Base-by-base conservation (phyloP, 2,329 filamentous ascomycete genomes). In the Aspergillus terreus region DNA sequence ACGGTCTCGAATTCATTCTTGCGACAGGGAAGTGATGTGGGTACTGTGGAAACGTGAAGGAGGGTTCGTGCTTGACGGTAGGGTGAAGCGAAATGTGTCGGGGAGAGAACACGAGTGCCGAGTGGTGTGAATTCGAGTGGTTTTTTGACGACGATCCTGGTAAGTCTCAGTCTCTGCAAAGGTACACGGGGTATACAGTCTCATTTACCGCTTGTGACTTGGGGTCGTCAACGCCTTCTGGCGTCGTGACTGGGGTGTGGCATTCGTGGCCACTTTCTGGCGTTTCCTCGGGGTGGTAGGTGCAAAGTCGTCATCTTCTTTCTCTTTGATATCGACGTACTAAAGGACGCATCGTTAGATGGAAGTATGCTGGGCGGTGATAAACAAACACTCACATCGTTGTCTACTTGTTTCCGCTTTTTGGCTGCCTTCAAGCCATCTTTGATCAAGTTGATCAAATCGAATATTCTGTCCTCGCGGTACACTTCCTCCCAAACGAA, bases 71-170 rank as follows among this genome's bases (percentile, higher is more conserved):
- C 95, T 54, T 95, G 82, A 62, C 95, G 91, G 65, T 96, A 97
- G 0, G 94, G 94, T 0, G 94, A 84, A 41, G 90, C 82, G 50
- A 88, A 80, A 58, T 88, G 83, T 32, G 81, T 81, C 4, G 89
- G 87, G 1, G 90, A 90, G 3, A 99, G 80, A 17, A 88, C 81
- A 36, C 94, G 86, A 12, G 90, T 96, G 6, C 90, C 91, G n/a
- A 99, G 76, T 0, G 94, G 94, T 0, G 94, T 99, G 64, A 97
- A 97, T 65, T 96, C 92, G 33, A 99, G 82, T 4, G 90, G 87
- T 64, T 92, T 96, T 68, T 95, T 95, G 40, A 92, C 76, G 36
- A 88, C 73, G 36, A 90, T 84, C 55, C 79, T 78, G 49, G 52
- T 21, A 3, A 44, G 51, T 27, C 41, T 63, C 51, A 58, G 48